phyloP scores from a whole-genome alignment of 2,329 filamentous ascomycete genomes.

The Pseudogymnoascus sp. region DNA sequence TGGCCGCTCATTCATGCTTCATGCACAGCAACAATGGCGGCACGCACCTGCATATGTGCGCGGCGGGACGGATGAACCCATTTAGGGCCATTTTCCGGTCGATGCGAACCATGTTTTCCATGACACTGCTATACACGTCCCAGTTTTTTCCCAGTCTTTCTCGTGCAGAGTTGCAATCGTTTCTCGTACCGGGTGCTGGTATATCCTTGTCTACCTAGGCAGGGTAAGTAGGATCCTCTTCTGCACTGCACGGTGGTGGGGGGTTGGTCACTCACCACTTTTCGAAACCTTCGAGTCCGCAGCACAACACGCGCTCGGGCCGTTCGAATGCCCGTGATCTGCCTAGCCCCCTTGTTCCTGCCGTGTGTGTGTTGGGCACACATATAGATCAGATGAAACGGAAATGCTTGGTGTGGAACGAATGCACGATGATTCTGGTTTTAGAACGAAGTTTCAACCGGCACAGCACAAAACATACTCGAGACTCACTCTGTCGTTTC shows the following conservation, averaged over 20 bases:
- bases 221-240: too few species aligned
- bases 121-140: neutral
- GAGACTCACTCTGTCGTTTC: conserved; percentile 1
- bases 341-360: neutral
- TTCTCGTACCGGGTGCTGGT: neutral
- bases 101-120: neutral
- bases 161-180: neutral
- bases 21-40: neutral
- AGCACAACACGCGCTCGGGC: conserved; percentile 2
- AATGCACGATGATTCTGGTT: neutral
- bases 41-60: neutral
- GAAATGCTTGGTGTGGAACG: neutral
- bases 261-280: neutral
- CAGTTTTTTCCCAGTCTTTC: neutral
- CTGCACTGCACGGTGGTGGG: neutral
- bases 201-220: neutral
- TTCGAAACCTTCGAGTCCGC: neutral
- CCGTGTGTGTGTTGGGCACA: neutral
- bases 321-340: neutral
- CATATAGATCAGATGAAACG: conserved; percentile 5
- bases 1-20: neutral
- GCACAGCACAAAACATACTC: neutral
- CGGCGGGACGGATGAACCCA: neutral
- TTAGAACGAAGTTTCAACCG: neutral
- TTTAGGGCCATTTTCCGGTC: neutral